These are phyloP conservation scores for Nicotiana sylvestris DNA, from an alignment of 257 asterid species.

Conservation along the genomic window DNA sequence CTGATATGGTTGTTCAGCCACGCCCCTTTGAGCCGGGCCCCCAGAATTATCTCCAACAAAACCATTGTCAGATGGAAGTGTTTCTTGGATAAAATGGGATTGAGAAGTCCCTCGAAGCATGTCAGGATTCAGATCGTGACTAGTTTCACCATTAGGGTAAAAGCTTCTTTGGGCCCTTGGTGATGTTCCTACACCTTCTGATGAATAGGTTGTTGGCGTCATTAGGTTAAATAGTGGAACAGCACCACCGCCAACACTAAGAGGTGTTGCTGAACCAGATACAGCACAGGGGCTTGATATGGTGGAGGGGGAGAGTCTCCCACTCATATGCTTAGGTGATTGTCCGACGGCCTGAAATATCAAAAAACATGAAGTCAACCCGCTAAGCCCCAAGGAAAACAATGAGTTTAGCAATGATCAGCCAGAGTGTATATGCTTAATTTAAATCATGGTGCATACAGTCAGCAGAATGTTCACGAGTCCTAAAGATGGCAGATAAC, in stretches of 20 bases:
- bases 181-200: not conserved
- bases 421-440: not conserved
- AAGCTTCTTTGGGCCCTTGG: slow-evolving; percentile 9
- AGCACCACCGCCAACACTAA: slow-evolving; percentile 5
- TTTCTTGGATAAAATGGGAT: slow-evolving; percentile 38
- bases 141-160: slow-evolving; percentile 18
- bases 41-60: slow-evolving; percentile 23
- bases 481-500: slow-evolving; percentile 1
- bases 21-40: slow-evolving; percentile 18
- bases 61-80: slow-evolving; percentile 28
- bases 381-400: not conserved
- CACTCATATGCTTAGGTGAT: slow-evolving; percentile 25
- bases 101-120: slow-evolving; percentile 40
- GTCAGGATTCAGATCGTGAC: slow-evolving; percentile 31
- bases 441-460: not conserved
- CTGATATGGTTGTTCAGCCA: slow-evolving; percentile 26
- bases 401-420: not conserved
- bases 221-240: slow-evolving; percentile 2
- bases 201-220: slow-evolving; percentile 3
- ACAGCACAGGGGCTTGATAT: slow-evolving; percentile 14
- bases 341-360: slow-evolving; percentile 38
- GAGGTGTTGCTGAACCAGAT: slow-evolving; percentile 28
- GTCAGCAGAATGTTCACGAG: not conserved
- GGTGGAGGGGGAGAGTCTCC: slow-evolving; percentile 19
- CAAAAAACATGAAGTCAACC: not conserved